These are phyloP conservation scores for Fragilaria crotonensis DNA, from an alignment of 108 stramenopile genomes.

Conservation along the genomic window DNA sequence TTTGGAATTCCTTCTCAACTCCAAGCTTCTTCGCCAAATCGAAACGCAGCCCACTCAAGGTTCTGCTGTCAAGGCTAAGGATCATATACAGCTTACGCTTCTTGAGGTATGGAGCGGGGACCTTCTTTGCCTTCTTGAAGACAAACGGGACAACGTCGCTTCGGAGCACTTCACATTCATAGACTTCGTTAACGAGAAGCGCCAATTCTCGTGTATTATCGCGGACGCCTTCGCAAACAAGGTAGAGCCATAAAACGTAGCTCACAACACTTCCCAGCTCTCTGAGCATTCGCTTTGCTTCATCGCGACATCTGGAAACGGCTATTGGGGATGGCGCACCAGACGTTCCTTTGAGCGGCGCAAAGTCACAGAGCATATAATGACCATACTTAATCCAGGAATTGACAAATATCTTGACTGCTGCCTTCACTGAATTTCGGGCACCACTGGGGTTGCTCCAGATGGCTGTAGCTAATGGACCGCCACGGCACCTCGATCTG, in stretches of 20 bases:
- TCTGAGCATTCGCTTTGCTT: neutral
- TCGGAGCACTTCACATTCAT: neutral
- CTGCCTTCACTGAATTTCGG: slow-evolving; percentile 1
- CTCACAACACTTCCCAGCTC: neutral
- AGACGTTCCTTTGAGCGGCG: neutral
- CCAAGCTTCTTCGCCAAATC: neutral
- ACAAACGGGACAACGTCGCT: neutral
- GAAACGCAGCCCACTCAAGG: neutral
- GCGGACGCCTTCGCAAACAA: neutral
- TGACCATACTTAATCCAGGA: slow-evolving; percentile 1
- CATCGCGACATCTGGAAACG: neutral
- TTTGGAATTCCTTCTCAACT: neutral
- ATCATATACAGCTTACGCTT: neutral
- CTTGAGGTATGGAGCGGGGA: neutral
- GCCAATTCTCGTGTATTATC: neutral
- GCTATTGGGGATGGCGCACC: neutral
- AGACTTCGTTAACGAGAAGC: neutral
- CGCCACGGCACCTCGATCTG: neutral
- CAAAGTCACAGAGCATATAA: neutral
- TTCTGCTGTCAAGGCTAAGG: neutral
- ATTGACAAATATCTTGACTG: neutral
- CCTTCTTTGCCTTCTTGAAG: neutral
- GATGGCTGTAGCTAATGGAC: neutral
- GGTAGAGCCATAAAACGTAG: neutral
- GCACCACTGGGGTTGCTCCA: neutral